A percentile compares a stretch with the other conserved stretches of the same genome.
Evolutionary conservation across 257 asterid species (phyloP).

Genomic region (Fraxinus anomala): DNA sequence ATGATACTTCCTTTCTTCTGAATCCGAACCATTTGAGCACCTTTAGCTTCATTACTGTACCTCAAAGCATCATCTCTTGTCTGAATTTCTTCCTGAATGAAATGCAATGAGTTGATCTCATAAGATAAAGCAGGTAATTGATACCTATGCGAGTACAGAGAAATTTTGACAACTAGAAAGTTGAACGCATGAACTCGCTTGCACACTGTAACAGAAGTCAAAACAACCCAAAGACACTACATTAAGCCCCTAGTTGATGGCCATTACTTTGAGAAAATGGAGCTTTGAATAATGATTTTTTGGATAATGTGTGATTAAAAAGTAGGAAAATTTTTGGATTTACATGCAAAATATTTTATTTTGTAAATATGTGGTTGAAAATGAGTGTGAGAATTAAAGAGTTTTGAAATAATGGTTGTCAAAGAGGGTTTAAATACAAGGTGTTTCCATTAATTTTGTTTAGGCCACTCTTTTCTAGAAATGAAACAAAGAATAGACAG

Average conservation of each 20-base stretch:
- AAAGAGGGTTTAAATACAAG: not conserved
- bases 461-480: constrained; percentile 22
- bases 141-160: constrained; percentile 19
- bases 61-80: constrained; percentile 44
- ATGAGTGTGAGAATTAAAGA: too few relatives aligned
- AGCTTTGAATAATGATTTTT: too few relatives aligned
- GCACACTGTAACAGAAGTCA: not conserved
- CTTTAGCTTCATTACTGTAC: constrained; percentile 41
- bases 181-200: not conserved
- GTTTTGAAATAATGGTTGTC: too few relatives aligned
- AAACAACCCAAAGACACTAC: not conserved
- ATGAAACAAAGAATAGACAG: constrained; percentile 7
- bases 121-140: constrained; percentile 19
- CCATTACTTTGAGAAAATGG: too few relatives aligned
- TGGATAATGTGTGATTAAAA: too few relatives aligned
- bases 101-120: constrained; percentile 28
- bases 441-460: not conserved
- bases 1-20: constrained; percentile 71
- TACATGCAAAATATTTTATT: too few relatives aligned
- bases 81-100: constrained; percentile 68
- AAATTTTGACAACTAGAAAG: constrained; percentile 8
- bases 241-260: not conserved
- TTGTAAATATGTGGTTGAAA: too few relatives aligned
- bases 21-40: constrained; percentile 43
- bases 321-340: too few relatives aligned